A percentile compares a stretch with the other conserved stretches of the same genome.
Conservation (phyloP, 2,329 filamentous ascomycete genomes). For the Apiospora kogelbergensis region DNA sequence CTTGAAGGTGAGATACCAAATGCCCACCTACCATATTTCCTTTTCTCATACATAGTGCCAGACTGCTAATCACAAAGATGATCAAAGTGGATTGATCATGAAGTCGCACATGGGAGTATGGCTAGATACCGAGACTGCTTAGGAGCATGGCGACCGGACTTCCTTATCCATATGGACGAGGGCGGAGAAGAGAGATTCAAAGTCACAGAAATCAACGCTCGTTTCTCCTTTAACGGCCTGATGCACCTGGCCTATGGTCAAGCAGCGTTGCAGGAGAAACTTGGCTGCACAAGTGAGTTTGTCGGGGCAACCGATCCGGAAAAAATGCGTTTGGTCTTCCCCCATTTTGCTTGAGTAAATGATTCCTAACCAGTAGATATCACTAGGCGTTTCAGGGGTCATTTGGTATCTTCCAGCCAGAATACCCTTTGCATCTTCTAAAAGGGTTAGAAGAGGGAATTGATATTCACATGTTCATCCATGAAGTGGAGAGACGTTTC, state of each 20-base stretch:
- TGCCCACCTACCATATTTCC: background rate
- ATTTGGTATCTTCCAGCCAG: background rate
- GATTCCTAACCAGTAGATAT: background rate
- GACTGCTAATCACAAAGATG: background rate
- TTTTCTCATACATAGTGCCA: background rate
- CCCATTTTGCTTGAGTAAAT: background rate
- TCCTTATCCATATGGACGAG: conserved; percentile 33
- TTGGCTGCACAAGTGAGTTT: conserved; percentile 26
- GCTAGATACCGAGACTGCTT: background rate
- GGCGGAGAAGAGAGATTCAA: conserved; percentile 25
- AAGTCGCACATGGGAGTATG: conserved; percentile 3
- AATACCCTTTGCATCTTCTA: conserved; percentile 34
- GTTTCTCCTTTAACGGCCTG: conserved; percentile 40
- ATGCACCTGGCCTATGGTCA: conserved; percentile 32
- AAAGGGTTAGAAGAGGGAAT: conserved; percentile 38
- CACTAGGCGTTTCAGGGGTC: background rate
- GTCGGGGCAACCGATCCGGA: background rate
- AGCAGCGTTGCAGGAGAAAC: conserved; percentile 24
- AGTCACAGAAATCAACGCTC: conserved; percentile 42
- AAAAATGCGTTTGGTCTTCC: background rate
- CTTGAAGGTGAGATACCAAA: background rate
- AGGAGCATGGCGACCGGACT: conserved; percentile 27
- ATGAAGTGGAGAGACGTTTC: conserved; percentile 27
- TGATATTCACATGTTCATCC: conserved; percentile 39
- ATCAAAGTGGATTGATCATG: background rate